Percentiles rank a stretch among this genome's conserved stretches.
Conservation (phyloP, 2,329 filamentous ascomycete species). For the Pestalotiopsis sp. region DNA sequence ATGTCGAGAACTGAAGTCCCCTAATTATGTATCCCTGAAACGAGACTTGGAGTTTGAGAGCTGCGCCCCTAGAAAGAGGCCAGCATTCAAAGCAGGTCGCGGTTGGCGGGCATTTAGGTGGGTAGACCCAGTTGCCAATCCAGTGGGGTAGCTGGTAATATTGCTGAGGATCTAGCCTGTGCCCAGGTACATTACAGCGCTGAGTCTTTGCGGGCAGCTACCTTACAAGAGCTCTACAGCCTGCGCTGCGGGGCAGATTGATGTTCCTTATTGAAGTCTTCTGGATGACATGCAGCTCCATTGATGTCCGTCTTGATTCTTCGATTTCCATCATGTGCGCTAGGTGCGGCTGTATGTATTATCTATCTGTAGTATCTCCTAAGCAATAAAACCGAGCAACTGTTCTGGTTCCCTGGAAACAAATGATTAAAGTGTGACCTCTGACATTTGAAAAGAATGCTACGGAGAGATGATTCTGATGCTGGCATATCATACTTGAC, state of each 20-base stretch:
- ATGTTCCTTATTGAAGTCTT: not conserved
- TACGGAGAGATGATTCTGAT: too few species aligned
- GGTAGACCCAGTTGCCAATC: slow-evolving; percentile 1
- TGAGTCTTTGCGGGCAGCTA: not conserved
- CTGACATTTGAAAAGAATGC: too few species aligned
- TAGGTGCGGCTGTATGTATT: too few species aligned
- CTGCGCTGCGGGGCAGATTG: not conserved
- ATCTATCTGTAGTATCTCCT: too few species aligned
- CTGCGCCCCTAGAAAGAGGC: not conserved
- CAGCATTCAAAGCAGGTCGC: not conserved
- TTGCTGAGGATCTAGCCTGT: slow-evolving; percentile 2
- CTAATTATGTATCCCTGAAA: not conserved
- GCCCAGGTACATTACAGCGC: not conserved
- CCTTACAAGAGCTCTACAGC: not conserved
- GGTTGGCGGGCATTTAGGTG: not conserved
- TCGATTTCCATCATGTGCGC: not conserved
- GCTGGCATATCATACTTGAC: not conserved
- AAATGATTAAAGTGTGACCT: too few species aligned
- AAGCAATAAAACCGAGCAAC: too few species aligned
- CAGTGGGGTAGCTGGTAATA: slow-evolving; percentile 6
- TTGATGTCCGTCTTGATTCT: not conserved
- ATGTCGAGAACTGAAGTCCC: not conserved
- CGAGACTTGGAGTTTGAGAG: not conserved
- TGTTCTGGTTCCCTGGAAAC: too few species aligned
- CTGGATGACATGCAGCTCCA: not conserved